Conservation (phyloP, 768 basidiomycete genomes). For the Hypsizygus marmoreus region DNA sequence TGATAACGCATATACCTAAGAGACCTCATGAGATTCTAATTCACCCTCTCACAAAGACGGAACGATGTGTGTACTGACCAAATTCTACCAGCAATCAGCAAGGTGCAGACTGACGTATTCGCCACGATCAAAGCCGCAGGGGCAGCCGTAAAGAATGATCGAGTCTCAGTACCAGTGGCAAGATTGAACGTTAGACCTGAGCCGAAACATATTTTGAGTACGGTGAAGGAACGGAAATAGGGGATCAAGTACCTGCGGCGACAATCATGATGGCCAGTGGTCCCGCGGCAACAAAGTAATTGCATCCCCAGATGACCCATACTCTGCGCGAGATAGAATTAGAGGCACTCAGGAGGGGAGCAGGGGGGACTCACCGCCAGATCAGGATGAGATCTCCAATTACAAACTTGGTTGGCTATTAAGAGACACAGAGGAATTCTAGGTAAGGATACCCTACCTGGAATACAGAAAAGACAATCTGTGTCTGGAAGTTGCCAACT, state of each 20-base stretch:
- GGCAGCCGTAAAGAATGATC: constrained; percentile 5
- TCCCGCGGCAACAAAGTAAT: constrained; percentile 5
- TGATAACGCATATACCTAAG: constrained; percentile 8
- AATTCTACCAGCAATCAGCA: constrained; percentile 11
- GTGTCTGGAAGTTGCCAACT: not conserved
- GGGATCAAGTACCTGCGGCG: constrained; percentile 4
- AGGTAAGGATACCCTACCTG: not conserved
- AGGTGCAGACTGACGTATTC: constrained; percentile 9
- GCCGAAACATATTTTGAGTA: not conserved
- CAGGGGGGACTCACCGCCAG: constrained; percentile 8
- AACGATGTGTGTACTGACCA: constrained; percentile 11
- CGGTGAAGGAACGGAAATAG: not conserved
- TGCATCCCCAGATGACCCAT: constrained; percentile 13
- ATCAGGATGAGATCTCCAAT: constrained; percentile 15
- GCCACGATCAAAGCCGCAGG: constrained; percentile 9
- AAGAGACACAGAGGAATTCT: not conserved
- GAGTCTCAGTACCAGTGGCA: constrained; percentile 1
- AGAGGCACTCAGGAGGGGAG: not conserved
- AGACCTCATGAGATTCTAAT: no score
- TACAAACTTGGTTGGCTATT: constrained; percentile 3
- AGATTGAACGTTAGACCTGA: constrained; percentile 6
- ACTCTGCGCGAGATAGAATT: constrained; percentile 1
- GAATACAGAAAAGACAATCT: constrained; percentile 6
- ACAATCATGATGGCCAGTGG: constrained; percentile 6
- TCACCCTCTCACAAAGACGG: no score